A percentile compares a stretch with the other conserved stretches of the same genome.
Evolutionary conservation across 208 protist species (phyloP).

Genomic region (Ichthyophonus hoferi): DNA sequence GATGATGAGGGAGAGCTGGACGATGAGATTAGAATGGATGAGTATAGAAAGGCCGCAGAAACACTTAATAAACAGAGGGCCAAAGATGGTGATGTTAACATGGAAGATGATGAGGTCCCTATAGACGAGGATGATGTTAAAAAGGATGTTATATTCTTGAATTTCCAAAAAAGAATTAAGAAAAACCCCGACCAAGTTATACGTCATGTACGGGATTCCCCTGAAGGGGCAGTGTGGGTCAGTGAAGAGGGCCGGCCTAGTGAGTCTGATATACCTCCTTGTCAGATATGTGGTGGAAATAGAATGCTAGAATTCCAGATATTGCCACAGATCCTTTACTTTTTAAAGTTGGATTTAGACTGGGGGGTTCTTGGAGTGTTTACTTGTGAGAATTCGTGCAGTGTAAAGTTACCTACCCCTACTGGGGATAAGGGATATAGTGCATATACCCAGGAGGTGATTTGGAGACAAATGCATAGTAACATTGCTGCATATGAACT

Average conservation of each 20-base stretch:
- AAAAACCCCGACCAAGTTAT: background rate
- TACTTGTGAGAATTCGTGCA: background rate
- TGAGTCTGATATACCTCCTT: background rate
- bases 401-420: background rate
- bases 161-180: constrained; percentile 1
- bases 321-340: background rate
- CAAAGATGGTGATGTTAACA: background rate
- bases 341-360: background rate
- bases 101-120: background rate
- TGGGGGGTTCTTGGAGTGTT: background rate
- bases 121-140: background rate
- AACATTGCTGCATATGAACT: background rate
- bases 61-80: background rate
- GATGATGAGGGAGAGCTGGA: background rate
- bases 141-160: background rate
- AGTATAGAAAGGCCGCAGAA: background rate
- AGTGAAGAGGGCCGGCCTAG: background rate
- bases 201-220: background rate
- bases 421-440: background rate
- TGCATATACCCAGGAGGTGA: background rate
- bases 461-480: background rate
- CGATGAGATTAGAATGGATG: background rate
- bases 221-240: background rate
- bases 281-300: background rate
- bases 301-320: background rate